phyloP scores from a whole-genome alignment of 805 yeast species.

The Martiniozyma abietophila region DNA sequence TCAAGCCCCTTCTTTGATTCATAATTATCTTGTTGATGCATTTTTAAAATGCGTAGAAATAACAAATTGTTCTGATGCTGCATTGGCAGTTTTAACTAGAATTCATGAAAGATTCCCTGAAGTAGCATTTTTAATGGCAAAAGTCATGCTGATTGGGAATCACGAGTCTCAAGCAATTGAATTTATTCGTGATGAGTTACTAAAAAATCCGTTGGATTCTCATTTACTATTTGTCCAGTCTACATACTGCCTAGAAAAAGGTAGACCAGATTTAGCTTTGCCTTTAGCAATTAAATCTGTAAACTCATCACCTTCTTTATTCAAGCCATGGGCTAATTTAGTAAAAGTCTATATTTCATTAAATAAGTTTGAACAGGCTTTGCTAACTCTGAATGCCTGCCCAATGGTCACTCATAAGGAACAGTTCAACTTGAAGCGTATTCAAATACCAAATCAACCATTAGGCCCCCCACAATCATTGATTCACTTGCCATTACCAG shows the following conservation, averaged over 20 bases:
- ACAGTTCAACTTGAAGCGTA: conserved; percentile 50
- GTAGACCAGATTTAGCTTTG: conserved; percentile 46
- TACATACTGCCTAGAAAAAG: conserved; percentile 44
- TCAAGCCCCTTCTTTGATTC: conserved; percentile 54
- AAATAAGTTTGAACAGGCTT: conserved; percentile 62
- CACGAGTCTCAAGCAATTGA: conserved; percentile 53
- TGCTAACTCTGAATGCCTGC: conserved; percentile 65
- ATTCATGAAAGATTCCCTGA: conserved; percentile 43
- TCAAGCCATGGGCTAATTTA: conserved; percentile 62
- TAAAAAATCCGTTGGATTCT: conserved; percentile 38
- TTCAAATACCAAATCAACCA: conserved; percentile 15
- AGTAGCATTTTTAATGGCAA: conserved; percentile 50
- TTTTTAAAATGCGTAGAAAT: conserved; percentile 54
- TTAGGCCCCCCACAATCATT: conserved; percentile 43
- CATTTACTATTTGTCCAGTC: conserved; percentile 48
- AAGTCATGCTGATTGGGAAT: conserved; percentile 41
- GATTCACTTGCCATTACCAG: conserved; percentile 68
- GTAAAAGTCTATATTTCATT: conserved; percentile 54
- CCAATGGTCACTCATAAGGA: conserved; percentile 76
- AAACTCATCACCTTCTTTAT: conserved; percentile 65
- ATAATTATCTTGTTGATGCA: conserved; percentile 69
- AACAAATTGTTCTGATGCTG: conserved; percentile 57
- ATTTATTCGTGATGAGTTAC: conserved; percentile 37
- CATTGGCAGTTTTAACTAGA: conserved; percentile 46
- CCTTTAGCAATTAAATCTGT: conserved; percentile 56